These are phyloP conservation scores for Anethum foeniculum DNA, from an alignment of 140 eudicot genomes.

Conservation along the genomic window DNA sequence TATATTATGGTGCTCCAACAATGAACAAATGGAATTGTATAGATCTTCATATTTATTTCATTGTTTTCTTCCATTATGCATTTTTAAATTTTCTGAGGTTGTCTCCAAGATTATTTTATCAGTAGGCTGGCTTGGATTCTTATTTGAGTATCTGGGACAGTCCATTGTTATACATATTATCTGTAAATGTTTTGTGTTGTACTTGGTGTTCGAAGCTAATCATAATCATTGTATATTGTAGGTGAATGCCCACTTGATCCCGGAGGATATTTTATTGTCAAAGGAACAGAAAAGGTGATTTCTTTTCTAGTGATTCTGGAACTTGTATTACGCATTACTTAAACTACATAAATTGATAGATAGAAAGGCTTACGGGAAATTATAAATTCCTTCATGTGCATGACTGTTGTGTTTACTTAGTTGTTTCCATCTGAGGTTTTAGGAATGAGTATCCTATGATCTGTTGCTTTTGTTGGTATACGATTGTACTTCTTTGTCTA, in stretches of 20 bases:
- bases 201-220: background rate
- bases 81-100: background rate
- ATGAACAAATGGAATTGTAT: background rate
- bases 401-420: too few species aligned
- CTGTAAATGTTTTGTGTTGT: background rate
- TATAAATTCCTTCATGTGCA: too few species aligned
- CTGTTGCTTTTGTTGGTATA: background rate
- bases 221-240: constrained; percentile 13
- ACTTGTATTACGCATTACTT: background rate
- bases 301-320: background rate
- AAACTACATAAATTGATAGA: background rate
- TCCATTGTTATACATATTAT: background rate
- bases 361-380: background rate
- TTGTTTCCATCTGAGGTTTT: too few species aligned
- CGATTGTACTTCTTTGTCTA: background rate
- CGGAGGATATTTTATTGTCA: constrained; percentile 91
- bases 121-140: background rate
- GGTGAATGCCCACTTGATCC: constrained; percentile 99
- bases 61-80: background rate
- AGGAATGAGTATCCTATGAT: background rate
- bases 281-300: constrained; percentile 91
- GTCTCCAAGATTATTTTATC: background rate
- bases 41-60: background rate
- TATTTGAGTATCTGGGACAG: background rate
- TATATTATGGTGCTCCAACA: background rate